Base-by-base conservation (phyloP, 805 yeast species). In the Kuraishia ogatae region DNA sequence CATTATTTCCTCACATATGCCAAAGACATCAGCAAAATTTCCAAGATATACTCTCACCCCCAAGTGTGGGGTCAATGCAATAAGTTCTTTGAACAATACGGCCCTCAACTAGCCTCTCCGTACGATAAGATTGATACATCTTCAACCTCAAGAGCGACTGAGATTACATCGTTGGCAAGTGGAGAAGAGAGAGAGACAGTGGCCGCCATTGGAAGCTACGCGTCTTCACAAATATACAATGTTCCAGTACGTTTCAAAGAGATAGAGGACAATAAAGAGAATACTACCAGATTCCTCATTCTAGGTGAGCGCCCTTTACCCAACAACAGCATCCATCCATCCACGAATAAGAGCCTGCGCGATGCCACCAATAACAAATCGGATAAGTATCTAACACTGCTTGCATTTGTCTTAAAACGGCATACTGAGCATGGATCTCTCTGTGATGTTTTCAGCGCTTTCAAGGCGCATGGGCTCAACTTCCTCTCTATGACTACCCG, bases 51-150 rank as follows among this genome's bases (percentile, higher is more conserved):
- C 71, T 88, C 97, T 2, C 99, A 93, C 69, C 97, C 99, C 1
- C 99, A 93, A 68, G 99, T 92, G 0, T 93, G 99, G 99, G 96
- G 97, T 10, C 99, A 93, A 66, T 85, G 89, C 52, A 72, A 78
- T 2, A 66, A 72, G 22, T 94, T 88, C 72, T 65, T 87, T 48
- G 53, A 59, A 35, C 53, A 60, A 51, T 64, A 72, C 20, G 56
- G 64, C 48, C 55, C 65, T 15, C 64, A 63, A 50, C 67, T 72
- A 46, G 69, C 71, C 17, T 62, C 67, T 22, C 72, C 60, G n/a
- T 61, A 79, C 39, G 77, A 76, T 53, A 76, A 70, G 57, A 74
- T 87, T 19, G 97, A 91, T 67, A 76, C 85, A 1, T 75, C 79
- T 1, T 89, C 97, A 0, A 93, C 98, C 0, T 86, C 97, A 0